Conservation (phyloP, 2,329 filamentous ascomycete species). For the Neonectria ditissima region DNA sequence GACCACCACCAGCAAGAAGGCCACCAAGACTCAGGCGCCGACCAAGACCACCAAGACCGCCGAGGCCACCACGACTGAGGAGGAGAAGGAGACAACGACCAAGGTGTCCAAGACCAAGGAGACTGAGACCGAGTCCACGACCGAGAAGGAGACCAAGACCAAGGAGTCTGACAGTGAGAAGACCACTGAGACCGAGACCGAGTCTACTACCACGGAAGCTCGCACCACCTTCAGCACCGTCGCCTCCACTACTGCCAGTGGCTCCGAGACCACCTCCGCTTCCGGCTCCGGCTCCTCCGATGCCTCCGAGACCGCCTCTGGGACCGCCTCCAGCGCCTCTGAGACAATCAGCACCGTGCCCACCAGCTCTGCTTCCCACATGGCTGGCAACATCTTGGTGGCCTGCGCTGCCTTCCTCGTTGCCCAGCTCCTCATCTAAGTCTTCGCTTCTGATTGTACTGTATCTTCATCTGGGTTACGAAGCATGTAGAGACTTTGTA, state of each 20-base stretch:
- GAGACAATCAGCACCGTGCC: slow-evolving; percentile 37
- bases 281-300: slow-evolving; percentile 28
- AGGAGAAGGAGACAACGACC: slow-evolving; percentile 29
- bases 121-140: slow-evolving; percentile 23
- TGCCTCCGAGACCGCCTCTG: slow-evolving; percentile 26
- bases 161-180: slow-evolving; percentile 18
- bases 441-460: slow-evolving; percentile 43
- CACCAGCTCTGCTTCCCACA: slow-evolving; percentile 44
- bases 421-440: slow-evolving; percentile 48
- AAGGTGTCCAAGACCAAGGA: slow-evolving; percentile 31
- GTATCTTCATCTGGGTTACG: slow-evolving; percentile 38
- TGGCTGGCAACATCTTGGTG: slow-evolving; percentile 43
- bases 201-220: slow-evolving; percentile 32
- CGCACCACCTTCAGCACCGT: slow-evolving; percentile 38
- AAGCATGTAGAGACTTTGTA: slow-evolving; percentile 43
- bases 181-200: slow-evolving; percentile 14
- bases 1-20: slow-evolving; percentile 29
- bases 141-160: slow-evolving; percentile 26
- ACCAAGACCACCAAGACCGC: slow-evolving; percentile 26
- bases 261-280: slow-evolving; percentile 26
- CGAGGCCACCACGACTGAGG: slow-evolving; percentile 37
- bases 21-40: slow-evolving; percentile 24
- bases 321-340: slow-evolving; percentile 23
- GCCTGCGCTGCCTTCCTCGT: slow-evolving; percentile 46
- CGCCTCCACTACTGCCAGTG: slow-evolving; percentile 23